These are phyloP conservation scores for Tetrahymena thermophila DNA, from an alignment of 73 alveolate species.

Conservation along the genomic window DNA sequence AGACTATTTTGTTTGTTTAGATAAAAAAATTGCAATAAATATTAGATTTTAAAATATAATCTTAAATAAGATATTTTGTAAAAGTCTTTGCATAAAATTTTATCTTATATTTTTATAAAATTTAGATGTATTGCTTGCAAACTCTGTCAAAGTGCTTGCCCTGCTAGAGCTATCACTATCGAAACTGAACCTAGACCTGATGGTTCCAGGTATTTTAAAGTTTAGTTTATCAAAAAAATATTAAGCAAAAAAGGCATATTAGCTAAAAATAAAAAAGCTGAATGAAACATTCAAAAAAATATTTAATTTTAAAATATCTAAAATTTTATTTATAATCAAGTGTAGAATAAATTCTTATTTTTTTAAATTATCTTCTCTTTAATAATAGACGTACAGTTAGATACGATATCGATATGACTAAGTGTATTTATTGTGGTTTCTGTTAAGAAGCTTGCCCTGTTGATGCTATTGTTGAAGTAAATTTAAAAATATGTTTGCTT, in stretches of 20 bases:
- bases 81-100: background rate
- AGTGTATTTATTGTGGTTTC: conserved; percentile 85
- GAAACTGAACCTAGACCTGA: conserved; percentile 92
- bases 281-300: background rate
- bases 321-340: no score
- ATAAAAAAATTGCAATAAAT: background rate
- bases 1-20: background rate
- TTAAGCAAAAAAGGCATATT: background rate
- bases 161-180: conserved; percentile 80
- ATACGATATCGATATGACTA: conserved; percentile 85
- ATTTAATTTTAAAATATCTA: no score
- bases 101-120: background rate
- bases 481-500: background rate
- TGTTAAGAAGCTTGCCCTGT: conserved; percentile 93
- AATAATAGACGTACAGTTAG: conserved; percentile 65
- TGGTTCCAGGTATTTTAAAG: conserved; percentile 44
- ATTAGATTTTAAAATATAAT: background rate
- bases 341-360: background rate
- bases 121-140: conserved; percentile 86
- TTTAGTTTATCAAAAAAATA: background rate
- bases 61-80: background rate
- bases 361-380: background rate
- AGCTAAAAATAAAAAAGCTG: background rate
- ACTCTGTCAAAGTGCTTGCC: conserved; percentile 86
- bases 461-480: conserved; percentile 84